A percentile compares a stretch with the other conserved stretches of the same genome.
Conservation (phyloP, 1,284 basidiomycete genomes). For the Ustilago cynodontis region DNA sequence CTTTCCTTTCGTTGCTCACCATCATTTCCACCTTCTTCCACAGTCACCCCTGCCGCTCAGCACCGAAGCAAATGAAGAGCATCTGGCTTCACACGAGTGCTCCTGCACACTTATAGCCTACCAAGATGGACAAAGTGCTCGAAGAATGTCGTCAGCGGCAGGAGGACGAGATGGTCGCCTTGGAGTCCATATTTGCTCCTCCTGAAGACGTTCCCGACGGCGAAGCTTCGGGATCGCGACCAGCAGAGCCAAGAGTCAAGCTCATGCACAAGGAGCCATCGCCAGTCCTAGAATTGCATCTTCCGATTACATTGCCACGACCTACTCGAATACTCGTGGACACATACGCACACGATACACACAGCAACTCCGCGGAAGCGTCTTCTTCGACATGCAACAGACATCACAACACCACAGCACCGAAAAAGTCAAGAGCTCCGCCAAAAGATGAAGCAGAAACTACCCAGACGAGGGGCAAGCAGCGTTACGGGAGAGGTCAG, state of each 20-base stretch:
- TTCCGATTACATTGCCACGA: conserved; percentile 36
- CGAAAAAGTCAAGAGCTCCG: neutral
- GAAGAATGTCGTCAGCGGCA: conserved; percentile 44
- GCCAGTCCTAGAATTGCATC: conserved; percentile 21
- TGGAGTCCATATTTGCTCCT: conserved; percentile 50
- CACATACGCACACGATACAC: conserved; percentile 4
- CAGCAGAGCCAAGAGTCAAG: conserved; percentile 20
- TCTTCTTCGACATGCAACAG: neutral
- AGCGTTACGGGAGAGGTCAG: neutral
- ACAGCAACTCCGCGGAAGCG: neutral
- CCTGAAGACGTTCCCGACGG: neutral
- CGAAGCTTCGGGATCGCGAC: neutral
- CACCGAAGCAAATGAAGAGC: conserved; percentile 1
- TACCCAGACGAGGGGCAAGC: neutral
- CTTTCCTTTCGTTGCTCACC: neutral
- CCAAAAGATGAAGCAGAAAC: neutral
- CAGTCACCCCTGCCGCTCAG: too few relatives aligned
- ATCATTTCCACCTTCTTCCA: neutral
- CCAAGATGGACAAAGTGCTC: conserved; percentile 24
- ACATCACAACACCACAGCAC: neutral
- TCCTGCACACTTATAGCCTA: conserved; percentile 8
- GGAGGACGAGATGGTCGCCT: conserved; percentile 49
- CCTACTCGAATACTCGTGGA: conserved; percentile 30
- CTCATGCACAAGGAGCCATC: conserved; percentile 15
- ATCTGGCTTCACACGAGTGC: neutral